phyloP scores from a whole-genome alignment of 441 rosid genomes.

The Erodium moschatum region DNA sequence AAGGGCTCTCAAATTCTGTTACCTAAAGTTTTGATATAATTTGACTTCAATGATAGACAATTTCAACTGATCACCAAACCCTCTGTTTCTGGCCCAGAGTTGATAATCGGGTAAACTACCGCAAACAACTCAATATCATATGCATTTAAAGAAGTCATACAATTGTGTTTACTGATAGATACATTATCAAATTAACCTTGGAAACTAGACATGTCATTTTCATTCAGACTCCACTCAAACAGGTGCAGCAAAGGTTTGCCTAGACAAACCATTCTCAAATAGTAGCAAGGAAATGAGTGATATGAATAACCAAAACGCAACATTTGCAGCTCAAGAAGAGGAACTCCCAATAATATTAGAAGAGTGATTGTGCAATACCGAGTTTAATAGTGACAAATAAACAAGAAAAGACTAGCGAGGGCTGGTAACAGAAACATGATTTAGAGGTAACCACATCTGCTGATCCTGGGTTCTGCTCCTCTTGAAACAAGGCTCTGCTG shows the following conservation, averaged over 20 bases:
- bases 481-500: conserved; percentile 40
- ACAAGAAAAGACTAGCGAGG: conserved; percentile 38
- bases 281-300: background rate
- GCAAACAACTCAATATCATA: conserved; percentile 5
- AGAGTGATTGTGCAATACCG: conserved; percentile 24
- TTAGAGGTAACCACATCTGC: conserved; percentile 54
- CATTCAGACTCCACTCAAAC: conserved; percentile 3
- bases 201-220: background rate
- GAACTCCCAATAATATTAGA: conserved; percentile 18
- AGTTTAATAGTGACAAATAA: conserved; percentile 22
- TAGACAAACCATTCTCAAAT: background rate
- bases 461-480: conserved; percentile 57
- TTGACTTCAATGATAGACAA: background rate
- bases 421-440: conserved; percentile 54
- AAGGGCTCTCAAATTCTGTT: conserved; percentile 1
- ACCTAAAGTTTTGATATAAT: background rate
- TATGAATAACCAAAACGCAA: conserved; percentile 15
- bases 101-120: background rate
- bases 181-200: background rate
- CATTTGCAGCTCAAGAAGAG: conserved; percentile 24
- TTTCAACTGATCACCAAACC: background rate
- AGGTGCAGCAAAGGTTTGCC: background rate
- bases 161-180: background rate
- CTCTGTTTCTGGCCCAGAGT: background rate
- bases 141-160: background rate